These are phyloP conservation scores for Przewalskia tangutica DNA, from an alignment of 257 asterid genomes.

Conservation along the genomic window DNA sequence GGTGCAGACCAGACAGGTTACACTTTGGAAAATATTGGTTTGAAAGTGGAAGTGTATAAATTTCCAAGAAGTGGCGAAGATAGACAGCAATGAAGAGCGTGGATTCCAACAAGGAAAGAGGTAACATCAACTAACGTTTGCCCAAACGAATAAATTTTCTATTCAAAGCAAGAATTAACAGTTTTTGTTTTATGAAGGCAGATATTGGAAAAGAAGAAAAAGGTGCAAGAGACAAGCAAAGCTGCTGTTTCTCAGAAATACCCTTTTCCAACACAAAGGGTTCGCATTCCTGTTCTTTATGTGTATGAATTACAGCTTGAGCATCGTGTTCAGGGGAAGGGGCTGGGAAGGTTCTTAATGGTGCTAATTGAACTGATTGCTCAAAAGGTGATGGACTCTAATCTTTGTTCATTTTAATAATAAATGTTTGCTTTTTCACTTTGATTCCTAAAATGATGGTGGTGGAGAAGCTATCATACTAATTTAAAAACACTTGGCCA, in stretches of 20 bases:
- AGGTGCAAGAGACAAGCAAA: conserved; percentile 31
- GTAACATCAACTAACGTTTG: conserved; percentile 10
- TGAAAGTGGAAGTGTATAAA: not conserved
- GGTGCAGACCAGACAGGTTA: not conserved
- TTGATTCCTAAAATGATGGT: not conserved
- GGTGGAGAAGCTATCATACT: not conserved
- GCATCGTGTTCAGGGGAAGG: conserved; percentile 70
- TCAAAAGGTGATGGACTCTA: conserved; percentile 33
- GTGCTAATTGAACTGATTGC: conserved; percentile 73
- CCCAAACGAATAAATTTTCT: not conserved
- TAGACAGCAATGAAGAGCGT: conserved; percentile 12
- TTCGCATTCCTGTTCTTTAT: conserved; percentile 67
- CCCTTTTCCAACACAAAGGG: conserved; percentile 50
- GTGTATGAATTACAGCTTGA: conserved; percentile 87
- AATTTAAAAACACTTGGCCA: not conserved
- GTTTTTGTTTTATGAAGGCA: conserved; percentile 23
- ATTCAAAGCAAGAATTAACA: not conserved
- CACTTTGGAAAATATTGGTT: not conserved
- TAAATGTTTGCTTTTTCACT: not conserved
- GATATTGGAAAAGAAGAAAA: conserved; percentile 62
- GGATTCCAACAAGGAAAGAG: conserved; percentile 27
- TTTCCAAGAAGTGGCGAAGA: not conserved
- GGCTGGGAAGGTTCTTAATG: conserved; percentile 74
- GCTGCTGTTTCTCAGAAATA: conserved; percentile 48
- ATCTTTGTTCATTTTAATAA: not conserved